Conservation (phyloP, 495 filamentous ascomycete species). For the Mytilinidion resinicola region DNA sequence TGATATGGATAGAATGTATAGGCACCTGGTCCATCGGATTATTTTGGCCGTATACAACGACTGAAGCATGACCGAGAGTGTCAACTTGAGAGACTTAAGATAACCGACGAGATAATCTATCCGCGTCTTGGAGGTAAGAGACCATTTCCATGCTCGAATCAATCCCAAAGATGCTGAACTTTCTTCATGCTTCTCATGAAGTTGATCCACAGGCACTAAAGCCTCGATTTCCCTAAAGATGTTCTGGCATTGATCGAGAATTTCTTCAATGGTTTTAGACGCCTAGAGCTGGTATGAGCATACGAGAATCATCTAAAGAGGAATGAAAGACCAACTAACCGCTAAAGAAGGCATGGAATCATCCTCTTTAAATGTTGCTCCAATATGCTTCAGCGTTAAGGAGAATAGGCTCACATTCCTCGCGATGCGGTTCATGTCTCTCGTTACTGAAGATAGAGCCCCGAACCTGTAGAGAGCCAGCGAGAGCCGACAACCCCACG, state of each 20-base stretch:
- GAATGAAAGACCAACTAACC: constrained; percentile 2
- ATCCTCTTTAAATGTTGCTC: constrained; percentile 16
- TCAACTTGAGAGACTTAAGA: constrained; percentile 17
- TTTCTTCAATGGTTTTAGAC: constrained; percentile 14
- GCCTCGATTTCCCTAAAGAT: constrained; percentile 11
- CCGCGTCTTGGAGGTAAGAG: neutral
- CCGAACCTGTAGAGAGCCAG: constrained; percentile 15
- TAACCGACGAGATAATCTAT: constrained; percentile 19
- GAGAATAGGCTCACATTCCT: constrained; percentile 20
- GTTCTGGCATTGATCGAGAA: constrained; percentile 17
- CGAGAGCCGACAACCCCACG: constrained; percentile 11
- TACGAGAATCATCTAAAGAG: neutral
- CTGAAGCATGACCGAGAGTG: constrained; percentile 22
- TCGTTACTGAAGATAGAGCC: neutral
- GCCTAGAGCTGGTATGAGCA: constrained; percentile 11
- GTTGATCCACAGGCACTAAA: constrained; percentile 1
- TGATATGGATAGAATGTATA: neutral
- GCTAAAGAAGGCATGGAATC: constrained; percentile 18
- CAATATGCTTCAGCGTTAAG: constrained; percentile 20
- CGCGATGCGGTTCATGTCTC: constrained; percentile 11
- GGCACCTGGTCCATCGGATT: constrained; percentile 20
- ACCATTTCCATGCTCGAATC: neutral
- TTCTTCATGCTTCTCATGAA: neutral
- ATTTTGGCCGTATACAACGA: constrained; percentile 20
- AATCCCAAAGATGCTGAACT: neutral